These are phyloP conservation scores for Plenodomus biglobosus DNA, from an alignment of 2,329 filamentous ascomycete species.

Conservation along the genomic window DNA sequence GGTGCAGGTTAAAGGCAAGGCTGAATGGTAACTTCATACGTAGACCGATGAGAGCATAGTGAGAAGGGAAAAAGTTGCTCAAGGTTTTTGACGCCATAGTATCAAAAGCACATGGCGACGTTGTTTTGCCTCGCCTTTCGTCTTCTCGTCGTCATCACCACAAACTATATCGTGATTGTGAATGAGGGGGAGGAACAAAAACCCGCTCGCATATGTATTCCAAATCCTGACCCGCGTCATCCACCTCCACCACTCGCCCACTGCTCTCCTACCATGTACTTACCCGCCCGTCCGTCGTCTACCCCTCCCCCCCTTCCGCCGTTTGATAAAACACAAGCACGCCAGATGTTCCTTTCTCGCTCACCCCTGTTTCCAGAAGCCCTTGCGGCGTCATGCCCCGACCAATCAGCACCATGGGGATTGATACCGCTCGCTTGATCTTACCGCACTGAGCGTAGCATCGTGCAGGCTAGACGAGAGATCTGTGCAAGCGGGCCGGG, in stretches of 20 bases:
- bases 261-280: neutral
- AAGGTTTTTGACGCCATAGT: too few relatives aligned
- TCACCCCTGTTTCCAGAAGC: slow-evolving; percentile 15
- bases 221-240: neutral
- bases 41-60: too few relatives aligned
- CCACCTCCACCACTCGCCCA: neutral
- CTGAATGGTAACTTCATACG: too few relatives aligned
- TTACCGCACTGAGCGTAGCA: neutral
- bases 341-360: slow-evolving; percentile 8
- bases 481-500: neutral
- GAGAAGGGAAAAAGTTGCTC: too few relatives aligned
- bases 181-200: too few relatives aligned
- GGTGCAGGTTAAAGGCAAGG: too few relatives aligned
- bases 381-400: neutral
- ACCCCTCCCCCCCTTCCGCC: slow-evolving; percentile 7
- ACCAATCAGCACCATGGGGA: neutral
- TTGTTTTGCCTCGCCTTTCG: too few relatives aligned
- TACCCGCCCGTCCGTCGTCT: slow-evolving; percentile 3
- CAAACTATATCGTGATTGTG: too few relatives aligned
- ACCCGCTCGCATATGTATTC: too few relatives aligned
- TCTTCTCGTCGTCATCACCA: too few relatives aligned
- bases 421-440: neutral
- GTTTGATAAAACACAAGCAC: neutral
- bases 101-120: too few relatives aligned
- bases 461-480: neutral